Evolutionary conservation across 1,139 yeast genomes (phyloP).

Genomic region (Hyphopichia buzzinii): DNA sequence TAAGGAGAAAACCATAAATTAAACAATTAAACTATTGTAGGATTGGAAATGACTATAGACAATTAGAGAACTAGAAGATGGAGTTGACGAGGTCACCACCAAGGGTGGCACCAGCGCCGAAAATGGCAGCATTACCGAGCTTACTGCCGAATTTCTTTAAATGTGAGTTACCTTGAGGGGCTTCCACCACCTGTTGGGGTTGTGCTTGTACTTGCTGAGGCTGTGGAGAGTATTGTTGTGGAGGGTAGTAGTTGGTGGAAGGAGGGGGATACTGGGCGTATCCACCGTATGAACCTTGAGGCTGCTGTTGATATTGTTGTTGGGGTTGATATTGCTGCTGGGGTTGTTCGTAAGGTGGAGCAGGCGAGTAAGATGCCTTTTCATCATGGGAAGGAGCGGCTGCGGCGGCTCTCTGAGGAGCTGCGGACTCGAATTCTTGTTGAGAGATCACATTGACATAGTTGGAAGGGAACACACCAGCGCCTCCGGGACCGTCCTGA

Average conservation of each 20-base stretch:
- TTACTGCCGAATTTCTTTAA: constrained; percentile 75
- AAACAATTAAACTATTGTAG: background rate
- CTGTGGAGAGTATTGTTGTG: constrained; percentile 28
- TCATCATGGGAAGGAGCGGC: constrained; percentile 12
- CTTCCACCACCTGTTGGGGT: constrained; percentile 22
- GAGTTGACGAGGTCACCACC: constrained; percentile 87
- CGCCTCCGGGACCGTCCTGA: constrained; percentile 40
- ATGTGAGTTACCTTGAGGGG: constrained; percentile 27
- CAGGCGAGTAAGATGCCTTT: constrained; percentile 17
- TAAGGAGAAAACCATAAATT: too few species aligned
- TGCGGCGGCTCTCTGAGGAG: constrained; percentile 7
- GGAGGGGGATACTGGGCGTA: constrained; percentile 55
- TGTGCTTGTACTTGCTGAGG: constrained; percentile 17
- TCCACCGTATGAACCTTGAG: constrained; percentile 37
- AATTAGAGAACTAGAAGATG: constrained; percentile 53
- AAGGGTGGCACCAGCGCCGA: constrained; percentile 96
- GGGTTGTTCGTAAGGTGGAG: constrained; percentile 15
- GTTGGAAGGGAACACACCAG: constrained; percentile 89
- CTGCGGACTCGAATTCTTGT: constrained; percentile 25
- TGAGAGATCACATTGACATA: constrained; percentile 59
- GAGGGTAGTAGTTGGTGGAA: constrained; percentile 39
- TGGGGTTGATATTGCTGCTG: constrained; percentile 13
- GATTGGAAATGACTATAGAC: background rate
- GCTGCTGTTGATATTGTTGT: constrained; percentile 19
- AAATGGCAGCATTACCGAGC: constrained; percentile 88